Evolutionary conservation across 345 rosid genomes (phyloP), one percentile per base, ranked within the genome.

Genomic region (Microthlaspi erraticum): DNA sequence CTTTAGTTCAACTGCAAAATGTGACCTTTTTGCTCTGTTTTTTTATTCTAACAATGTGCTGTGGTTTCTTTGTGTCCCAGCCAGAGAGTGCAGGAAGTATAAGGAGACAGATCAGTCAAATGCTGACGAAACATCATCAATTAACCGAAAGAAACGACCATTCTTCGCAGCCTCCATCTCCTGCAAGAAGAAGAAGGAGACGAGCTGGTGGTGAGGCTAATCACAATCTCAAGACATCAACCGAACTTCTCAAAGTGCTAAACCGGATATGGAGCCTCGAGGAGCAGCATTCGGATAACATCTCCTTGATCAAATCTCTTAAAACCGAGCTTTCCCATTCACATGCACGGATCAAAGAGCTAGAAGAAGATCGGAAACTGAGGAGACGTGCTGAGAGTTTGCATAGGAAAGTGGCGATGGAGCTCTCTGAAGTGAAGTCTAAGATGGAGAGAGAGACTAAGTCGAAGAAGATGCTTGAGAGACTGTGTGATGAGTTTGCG

Each of bases 241-340:
- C 97, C 0, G 97, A 95, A 77, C 83, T 95, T 71, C 82, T 95
- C 10, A 95, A 95, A 82, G 98, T 95, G 57, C 76, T 95, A 49
- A 95, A 95, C 56, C 81, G 87, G 58, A 90, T 95, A 20, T 95
- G 99, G 99, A 92, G 86, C 77, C 83, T 90, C 64, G 99, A 95
- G 81, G 98, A 88, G 74, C 97, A 95, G 63, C 97, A 95, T 66
- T 79, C 91, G 0, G 82, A 89, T 18, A 90, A 87, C 46, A 76
- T 85, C 64, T 81, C 96, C 19, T 68, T 90, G 37, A 87, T 92
- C 64, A 90, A 85, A 78, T 77, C 96, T n/a, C 70, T 90, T 31
- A 88, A 88, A 77, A 76, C 70, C 12, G 98, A 95, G 80, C 84
- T 88, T 57, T 83, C 86, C 52, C 92, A 87, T 71, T 80, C 97